Evolutionary conservation across 2,329 filamentous ascomycete genomes (phyloP), one percentile per base, ranked within the genome.

Genomic region (Amauroascus niger): DNA sequence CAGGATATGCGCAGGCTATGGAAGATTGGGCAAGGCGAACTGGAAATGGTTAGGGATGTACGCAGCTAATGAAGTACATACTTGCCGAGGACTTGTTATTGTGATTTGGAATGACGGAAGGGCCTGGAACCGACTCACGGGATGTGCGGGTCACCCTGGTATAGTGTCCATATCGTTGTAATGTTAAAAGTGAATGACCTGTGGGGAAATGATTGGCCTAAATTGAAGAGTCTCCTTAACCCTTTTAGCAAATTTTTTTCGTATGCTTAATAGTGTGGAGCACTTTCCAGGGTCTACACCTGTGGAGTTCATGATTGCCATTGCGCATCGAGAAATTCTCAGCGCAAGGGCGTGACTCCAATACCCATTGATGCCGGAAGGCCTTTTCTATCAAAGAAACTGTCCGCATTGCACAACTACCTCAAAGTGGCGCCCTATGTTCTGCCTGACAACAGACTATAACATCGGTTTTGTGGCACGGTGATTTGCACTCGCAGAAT

Each of bases 401-500:
- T 49, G 18, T 52, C 57, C 1, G 62, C 71, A 33, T 63, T 69
- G 22, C 55, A 64, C 33, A 68, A 61, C 51, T 72, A 65, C 53
- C 53, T 69, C 3, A 49, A 63, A n/a, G 58, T 69, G 40, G 58
- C 60, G 22, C 62, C 66, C 33, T 64, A 64, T 57, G 56, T 71
- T 43, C 60, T 71, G 7, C 62, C 63, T 4, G 55, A 58, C 41
- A 55, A 65, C n/a, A 41, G 61, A 33, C 44, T 43, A 4, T 55
- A 40, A 53, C 54, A 45, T 59, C 69, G n/a, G 63, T 64, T 35
- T 54, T 74, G 32, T 72, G 66, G 69, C 70, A 74, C 59, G 62
- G 60, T 45, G 69, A 73, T 60, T 61, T 73, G 18, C 68, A 69
- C 57, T 53, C 67, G 14, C 60, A 63, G 6, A 74, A 73, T 57